phyloP scores from a whole-genome alignment of 2,329 filamentous ascomycete genomes.

The Fusarium longipes region DNA sequence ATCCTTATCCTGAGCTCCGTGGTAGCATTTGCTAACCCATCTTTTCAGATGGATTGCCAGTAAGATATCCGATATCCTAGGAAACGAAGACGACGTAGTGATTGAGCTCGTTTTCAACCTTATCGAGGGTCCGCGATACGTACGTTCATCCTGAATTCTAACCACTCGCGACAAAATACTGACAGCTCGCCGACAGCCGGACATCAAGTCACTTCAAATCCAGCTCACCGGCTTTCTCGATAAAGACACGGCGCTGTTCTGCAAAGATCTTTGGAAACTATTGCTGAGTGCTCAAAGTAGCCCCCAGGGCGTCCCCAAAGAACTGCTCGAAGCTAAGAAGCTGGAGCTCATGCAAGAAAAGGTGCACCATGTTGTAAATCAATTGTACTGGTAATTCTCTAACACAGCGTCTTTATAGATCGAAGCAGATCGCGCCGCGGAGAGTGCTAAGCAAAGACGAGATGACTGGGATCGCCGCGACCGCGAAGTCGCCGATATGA shows the following conservation, averaged over 20 bases:
- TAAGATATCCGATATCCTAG: slow-evolving; percentile 86
- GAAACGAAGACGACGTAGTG: slow-evolving; percentile 95
- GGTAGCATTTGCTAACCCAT: slow-evolving; percentile 28
- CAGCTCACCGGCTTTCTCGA: slow-evolving; percentile 95
- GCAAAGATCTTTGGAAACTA: slow-evolving; percentile 92
- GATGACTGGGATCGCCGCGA: slow-evolving; percentile 79
- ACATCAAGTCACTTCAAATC: slow-evolving; percentile 95
- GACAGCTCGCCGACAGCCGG: slow-evolving; percentile 70
- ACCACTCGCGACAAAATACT: slow-evolving; percentile 41
- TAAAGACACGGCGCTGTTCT: slow-evolving; percentile 88
- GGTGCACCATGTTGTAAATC: slow-evolving; percentile 60
- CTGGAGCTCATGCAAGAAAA: slow-evolving; percentile 94
- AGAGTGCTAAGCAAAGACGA: slow-evolving; percentile 76
- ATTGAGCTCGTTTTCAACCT: slow-evolving; percentile 82
- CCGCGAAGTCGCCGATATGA: slow-evolving; percentile 73
- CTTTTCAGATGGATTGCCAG: slow-evolving; percentile 87
- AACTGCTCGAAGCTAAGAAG: slow-evolving; percentile 96
- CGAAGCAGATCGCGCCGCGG: slow-evolving; percentile 83
- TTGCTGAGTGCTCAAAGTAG: slow-evolving; percentile 90
- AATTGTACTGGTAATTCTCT: slow-evolving; percentile 8
- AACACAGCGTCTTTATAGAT: slow-evolving; percentile 62
- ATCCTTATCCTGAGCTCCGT: slow-evolving; percentile 1
- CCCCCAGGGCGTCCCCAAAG: slow-evolving; percentile 91
- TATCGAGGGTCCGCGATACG: slow-evolving; percentile 79
- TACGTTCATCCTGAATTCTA: slow-evolving; percentile 58